phyloP scores from a whole-genome alignment of 768 basidiomycete genomes.

The Candolleomyces aberdarensis region DNA sequence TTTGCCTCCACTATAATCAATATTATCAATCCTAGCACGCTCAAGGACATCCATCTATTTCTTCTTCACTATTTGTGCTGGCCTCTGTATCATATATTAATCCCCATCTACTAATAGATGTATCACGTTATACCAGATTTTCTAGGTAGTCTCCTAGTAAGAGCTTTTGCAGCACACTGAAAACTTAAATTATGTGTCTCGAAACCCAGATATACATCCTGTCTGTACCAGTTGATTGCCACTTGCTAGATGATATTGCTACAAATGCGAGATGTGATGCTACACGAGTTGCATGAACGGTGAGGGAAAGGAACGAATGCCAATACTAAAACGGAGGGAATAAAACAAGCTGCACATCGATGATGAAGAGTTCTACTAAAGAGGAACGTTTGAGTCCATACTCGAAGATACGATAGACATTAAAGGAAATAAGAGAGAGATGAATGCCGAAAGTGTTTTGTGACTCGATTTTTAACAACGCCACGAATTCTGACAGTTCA shows the following conservation, averaged over 20 bases:
- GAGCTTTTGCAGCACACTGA: too few relatives aligned
- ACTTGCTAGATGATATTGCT: neutral
- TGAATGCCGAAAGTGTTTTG: neutral
- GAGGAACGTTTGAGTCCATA: neutral
- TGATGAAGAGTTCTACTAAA: neutral
- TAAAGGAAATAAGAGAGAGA: neutral
- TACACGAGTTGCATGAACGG: too few relatives aligned
- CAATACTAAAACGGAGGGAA: neutral
- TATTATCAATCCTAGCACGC: slow-evolving; percentile 36
- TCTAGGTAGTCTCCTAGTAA: too few relatives aligned
- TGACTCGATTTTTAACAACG: neutral
- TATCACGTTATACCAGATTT: too few relatives aligned
- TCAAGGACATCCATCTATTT: neutral
- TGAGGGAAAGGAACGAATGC: neutral
- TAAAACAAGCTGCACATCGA: neutral
- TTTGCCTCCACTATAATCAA: slow-evolving; percentile 66
- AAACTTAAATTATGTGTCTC: too few relatives aligned
- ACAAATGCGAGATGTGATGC: neutral
- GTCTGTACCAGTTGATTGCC: too few relatives aligned
- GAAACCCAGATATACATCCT: too few relatives aligned
- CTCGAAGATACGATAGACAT: neutral
- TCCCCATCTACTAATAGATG: too few relatives aligned
- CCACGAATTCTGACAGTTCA: neutral
- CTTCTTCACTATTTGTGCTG: too few relatives aligned
- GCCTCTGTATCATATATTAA: too few relatives aligned